Evolutionary conservation across 2,329 filamentous ascomycete species (phyloP), one percentile per base, ranked within the genome.

Genomic region (Aspergillus sp.): DNA sequence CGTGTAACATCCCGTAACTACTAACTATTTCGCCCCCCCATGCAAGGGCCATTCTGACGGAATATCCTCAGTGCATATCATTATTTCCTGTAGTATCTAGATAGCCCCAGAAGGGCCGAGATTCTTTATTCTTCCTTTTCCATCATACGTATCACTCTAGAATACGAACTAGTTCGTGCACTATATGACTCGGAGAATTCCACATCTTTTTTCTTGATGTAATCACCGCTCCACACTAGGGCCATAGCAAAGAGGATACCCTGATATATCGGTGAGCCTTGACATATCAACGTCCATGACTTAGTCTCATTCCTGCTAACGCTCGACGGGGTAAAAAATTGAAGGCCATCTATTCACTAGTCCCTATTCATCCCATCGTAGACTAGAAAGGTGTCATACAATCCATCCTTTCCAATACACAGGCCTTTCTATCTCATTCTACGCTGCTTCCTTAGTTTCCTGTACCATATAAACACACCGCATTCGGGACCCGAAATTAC

Each of bases 401-500:
- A 45, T 45, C 41, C 15, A 45, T 45, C 41, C 15, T 28, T 32
- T 4, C 32, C 32, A 36, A 36, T 41, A 21, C 39, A 15, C 28
- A 32, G 39, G 13, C 12, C 51, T 41, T 58, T 53, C 51, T 38
- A 59, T 23, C 28, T 36, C 25, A 17, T 54, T 59, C 51, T 19
- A 52, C 39, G 55, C 21, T 21, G 43, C 39, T 41, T 54, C 32
- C 47, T 56, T 56, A 43, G 55, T 55, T 17, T 47, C 59, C 59
- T 56, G 48, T 57, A 61, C 56, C 57, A 53, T 57, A 52, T 55
- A 45, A 54, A 55, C 57, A 63, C 62, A 66, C 62, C 63, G 62
- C 63, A 59, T 62, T 64, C 61, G 63, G 63, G 54, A 53, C 55
- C 38, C 57, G 60, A 64, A 59, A 63, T 60, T 63, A 52, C 57